Percentiles rank a stretch among this genome's conserved stretches.
phyloP scores from a whole-genome alignment of 805 yeast genomes.

The Kodamaea neixiangensis region DNA sequence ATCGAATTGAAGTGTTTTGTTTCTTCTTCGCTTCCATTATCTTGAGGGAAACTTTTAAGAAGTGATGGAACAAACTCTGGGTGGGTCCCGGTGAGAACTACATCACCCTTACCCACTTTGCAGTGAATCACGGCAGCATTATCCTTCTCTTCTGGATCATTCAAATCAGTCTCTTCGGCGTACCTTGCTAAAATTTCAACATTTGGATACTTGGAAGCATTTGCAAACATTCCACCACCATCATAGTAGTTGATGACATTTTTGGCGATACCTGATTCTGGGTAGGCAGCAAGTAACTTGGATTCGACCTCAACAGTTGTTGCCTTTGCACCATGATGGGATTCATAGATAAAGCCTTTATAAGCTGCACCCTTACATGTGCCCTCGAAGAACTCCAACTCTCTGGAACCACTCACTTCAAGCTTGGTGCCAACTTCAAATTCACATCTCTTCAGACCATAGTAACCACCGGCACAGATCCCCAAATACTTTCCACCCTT shows the following conservation, averaged over 20 bases:
- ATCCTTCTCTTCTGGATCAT: constrained; percentile 49
- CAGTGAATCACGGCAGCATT: constrained; percentile 75
- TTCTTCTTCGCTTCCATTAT: constrained; percentile 18
- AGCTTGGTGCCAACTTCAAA: constrained; percentile 77
- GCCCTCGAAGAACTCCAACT: constrained; percentile 81
- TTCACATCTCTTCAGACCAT: constrained; percentile 71
- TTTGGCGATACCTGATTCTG: constrained; percentile 23
- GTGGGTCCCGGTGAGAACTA: constrained; percentile 80
- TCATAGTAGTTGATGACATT: constrained; percentile 61
- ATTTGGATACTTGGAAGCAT: constrained; percentile 59
- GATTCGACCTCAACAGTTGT: constrained; percentile 40
- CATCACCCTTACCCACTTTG: constrained; percentile 72
- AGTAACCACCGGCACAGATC: constrained; percentile 95
- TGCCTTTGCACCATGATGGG: constrained; percentile 75
- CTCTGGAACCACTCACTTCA: constrained; percentile 88
- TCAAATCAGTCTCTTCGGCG: constrained; percentile 53
- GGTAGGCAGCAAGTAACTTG: constrained; percentile 23
- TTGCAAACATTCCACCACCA: constrained; percentile 88
- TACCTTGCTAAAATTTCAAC: constrained; percentile 78
- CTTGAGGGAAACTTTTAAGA: constrained; percentile 39
- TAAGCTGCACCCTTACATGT: constrained; percentile 78
- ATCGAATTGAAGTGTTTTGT: constrained; percentile 10
- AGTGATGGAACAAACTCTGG: constrained; percentile 76
- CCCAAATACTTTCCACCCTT: constrained; percentile 86
- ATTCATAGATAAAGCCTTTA: constrained; percentile 76